Evolutionary conservation across 2,329 filamentous ascomycete genomes (phyloP), one percentile per base, ranked within the genome.

Genomic region (Neophaeococcomyces aloes): DNA sequence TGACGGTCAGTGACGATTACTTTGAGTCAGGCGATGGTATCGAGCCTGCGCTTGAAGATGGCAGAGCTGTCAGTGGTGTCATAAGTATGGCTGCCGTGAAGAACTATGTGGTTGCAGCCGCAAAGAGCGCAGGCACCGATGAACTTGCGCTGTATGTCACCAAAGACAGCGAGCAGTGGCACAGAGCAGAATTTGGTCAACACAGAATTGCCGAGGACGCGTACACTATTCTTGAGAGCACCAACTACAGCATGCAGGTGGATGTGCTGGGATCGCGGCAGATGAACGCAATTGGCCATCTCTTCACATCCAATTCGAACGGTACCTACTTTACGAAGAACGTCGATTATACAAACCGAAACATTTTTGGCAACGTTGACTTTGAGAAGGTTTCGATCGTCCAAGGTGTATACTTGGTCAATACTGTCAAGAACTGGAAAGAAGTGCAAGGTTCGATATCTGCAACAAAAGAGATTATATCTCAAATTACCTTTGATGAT

Each of bases 231-330:
- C 73, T 98, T 31, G 89, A 96, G 65, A 91, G 88, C 57, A 96
- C 91, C 32, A 89, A 94, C 59, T 95, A 98, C 69, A 95, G 89
- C 67, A 87, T 98, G 55, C 89, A 96, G 65, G 79, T 98, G 44
- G 88, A 96, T 62, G 88, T 96, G 50, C 81, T 89, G 74, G 86
- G 82, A 1, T 72, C 72, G 8, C 66, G 63, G 45, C 74, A 74
- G 10, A 74, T 72, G 1, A 76, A 75, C 29, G 76, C 82, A 0
- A 89, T 94, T 76, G 93, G 91, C 27, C 79, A 83, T 8, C 71
- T 98, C 45, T 89, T 95, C 58, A 94, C 87, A 4, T 96, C 89
- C 60, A 98, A 98, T 61, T 96, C 88, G 25, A 93, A 96, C 59
- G 91, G 91, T 48, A 95, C 87, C 2, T 95, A 89, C 63, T 98